A percentile compares a stretch with the other conserved stretches of the same genome.
These are phyloP conservation scores for Apiospora marii DNA, from an alignment of 2,329 filamentous ascomycete genomes.

Conservation along the genomic window DNA sequence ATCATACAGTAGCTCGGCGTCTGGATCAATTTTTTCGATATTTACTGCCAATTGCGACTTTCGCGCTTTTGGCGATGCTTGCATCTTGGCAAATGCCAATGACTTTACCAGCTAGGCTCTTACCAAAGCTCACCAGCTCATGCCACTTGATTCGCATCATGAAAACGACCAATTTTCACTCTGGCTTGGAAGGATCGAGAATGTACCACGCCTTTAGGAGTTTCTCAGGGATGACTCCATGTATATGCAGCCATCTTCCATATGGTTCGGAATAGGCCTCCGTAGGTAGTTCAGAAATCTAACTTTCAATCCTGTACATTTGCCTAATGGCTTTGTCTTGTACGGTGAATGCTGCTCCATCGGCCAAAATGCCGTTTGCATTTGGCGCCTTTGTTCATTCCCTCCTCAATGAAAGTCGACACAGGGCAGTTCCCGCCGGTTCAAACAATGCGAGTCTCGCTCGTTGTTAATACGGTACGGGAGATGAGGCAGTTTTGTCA, in stretches of 20 bases:
- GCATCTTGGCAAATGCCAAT: not conserved
- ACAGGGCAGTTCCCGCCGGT: not conserved
- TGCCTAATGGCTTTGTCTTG: not conserved
- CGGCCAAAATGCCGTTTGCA: not conserved
- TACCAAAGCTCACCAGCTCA: conserved; percentile 1
- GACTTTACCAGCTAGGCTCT: not conserved
- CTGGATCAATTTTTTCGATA: conserved; percentile 4
- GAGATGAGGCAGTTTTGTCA: not conserved
- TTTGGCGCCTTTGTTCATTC: not conserved
- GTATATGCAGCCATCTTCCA: not conserved
- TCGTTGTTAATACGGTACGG: not conserved
- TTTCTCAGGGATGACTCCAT: not conserved
- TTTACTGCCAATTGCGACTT: not conserved
- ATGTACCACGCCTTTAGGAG: not conserved
- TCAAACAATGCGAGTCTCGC: too few species aligned
- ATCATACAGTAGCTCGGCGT: conserved; percentile 14
- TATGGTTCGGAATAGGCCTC: not conserved
- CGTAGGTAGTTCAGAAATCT: not conserved
- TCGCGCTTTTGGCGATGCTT: not conserved
- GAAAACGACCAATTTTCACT: not conserved
- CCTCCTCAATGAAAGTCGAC: not conserved
- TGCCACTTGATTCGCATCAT: not conserved
- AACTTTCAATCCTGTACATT: not conserved
- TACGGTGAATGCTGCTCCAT: not conserved
- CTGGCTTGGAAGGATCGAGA: not conserved